Base-by-base conservation (phyloP, 441 rosid species). In the Corymbia citriodora region DNA sequence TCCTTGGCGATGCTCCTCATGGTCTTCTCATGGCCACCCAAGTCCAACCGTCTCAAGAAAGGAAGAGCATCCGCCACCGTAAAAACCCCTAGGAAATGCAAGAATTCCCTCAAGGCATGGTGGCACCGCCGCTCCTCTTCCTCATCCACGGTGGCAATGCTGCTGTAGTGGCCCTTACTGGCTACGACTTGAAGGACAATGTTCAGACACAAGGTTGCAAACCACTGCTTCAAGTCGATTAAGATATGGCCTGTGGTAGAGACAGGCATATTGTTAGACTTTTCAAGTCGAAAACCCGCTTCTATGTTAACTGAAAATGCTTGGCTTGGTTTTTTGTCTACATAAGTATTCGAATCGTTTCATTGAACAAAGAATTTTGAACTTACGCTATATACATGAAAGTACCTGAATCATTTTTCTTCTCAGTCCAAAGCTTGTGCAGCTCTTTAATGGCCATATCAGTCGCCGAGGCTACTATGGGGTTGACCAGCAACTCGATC, bases 341-440 rank as follows among this genome's bases (percentile, higher is more conserved):
- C 15, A 10, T 7, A 12, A 10, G 49, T 36, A 36, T 27, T 36
- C 36, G 15, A 72, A 72, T 36, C 49, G 82, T 72, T 72, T 36
- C 14, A 72, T 63, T 12, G 9, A 63, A 68, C 17, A 68, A 68
- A 68, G 45, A 31, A 68, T 68, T 68, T 33, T 31, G 33, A 68
- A 68, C 45, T 68, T 68, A 17, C 79, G 23, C 79, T 68, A 36
- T 68, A 68, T 23, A 45, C 29, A 40, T 12, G 50, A 45, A 45
- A 25, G 85, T 79, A 79, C 85, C 68, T 45, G 90, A 59, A 17
- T 61, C 52, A 16, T 52, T 27, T 65, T 90, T 91, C 50, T 88
- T 88, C 49, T 90, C 57, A 17, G 65, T 18, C 94, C 95, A 94
- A 8, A 61, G 10, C 14, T 88, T 48, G 87, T 93, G 89, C 16